Evolutionary conservation across 768 basidiomycete genomes (phyloP).

Genomic region (Fomitopsis serialis): DNA sequence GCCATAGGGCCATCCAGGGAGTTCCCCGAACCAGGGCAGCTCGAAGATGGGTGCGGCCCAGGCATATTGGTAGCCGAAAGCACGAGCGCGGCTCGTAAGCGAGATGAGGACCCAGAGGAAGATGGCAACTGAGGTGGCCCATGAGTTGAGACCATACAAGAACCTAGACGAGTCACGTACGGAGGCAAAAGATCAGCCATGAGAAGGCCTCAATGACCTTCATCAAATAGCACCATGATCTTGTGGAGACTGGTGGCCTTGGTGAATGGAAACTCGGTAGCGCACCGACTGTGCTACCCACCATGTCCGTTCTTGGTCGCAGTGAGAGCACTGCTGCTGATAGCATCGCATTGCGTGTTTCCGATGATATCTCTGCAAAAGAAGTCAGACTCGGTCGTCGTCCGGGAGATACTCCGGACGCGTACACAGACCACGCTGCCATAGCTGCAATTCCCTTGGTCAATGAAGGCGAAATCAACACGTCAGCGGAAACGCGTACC

Average conservation of each 20-base stretch:
- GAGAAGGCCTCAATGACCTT: slow-evolving; percentile 75
- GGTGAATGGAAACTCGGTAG: not conserved
- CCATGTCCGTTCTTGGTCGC: slow-evolving; percentile 50
- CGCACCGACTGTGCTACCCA: slow-evolving; percentile 26
- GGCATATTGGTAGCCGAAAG: slow-evolving; percentile 46
- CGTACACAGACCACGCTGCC: slow-evolving; percentile 73
- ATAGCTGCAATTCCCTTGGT: slow-evolving; percentile 41
- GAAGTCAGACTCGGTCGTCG: not conserved
- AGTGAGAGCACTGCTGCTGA: slow-evolving; percentile 29
- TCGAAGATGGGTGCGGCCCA: slow-evolving; percentile 58
- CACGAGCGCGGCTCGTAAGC: slow-evolving; percentile 51
- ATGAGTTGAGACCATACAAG: not conserved
- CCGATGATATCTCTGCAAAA: slow-evolving; percentile 63
- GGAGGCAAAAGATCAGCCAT: slow-evolving; percentile 61
- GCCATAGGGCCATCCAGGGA: slow-evolving; percentile 45
- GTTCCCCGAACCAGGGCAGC: slow-evolving; percentile 74
- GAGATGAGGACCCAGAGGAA: slow-evolving; percentile 52
- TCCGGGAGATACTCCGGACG: not conserved
- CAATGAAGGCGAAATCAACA: not conserved
- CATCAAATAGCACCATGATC: slow-evolving; percentile 71
- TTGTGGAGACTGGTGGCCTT: slow-evolving; percentile 40
- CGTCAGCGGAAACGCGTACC: slow-evolving; percentile 34
- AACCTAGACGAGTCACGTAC: slow-evolving; percentile 25
- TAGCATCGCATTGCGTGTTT: slow-evolving; percentile 18
- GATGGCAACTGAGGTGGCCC: slow-evolving; percentile 29